A percentile compares a stretch with the other conserved stretches of the same genome.
phyloP scores from a whole-genome alignment of 2,329 filamentous ascomycete genomes.

The Aspergillus viridinutans region DNA sequence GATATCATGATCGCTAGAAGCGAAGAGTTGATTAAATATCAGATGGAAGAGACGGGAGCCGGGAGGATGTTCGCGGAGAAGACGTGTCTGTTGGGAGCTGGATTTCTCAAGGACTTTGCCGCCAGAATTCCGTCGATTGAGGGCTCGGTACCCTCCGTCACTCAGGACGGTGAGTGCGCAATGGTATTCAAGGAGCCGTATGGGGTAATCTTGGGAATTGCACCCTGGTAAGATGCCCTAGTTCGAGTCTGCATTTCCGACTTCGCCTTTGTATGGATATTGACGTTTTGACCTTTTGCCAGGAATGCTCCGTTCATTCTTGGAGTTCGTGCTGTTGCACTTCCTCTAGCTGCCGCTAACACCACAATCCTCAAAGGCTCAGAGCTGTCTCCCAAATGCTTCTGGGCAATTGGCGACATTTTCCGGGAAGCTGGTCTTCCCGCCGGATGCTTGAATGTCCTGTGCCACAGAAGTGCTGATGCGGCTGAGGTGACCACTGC shows the following conservation, averaged over 20 bases:
- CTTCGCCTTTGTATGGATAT: background rate
- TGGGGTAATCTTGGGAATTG: slow-evolving; percentile 74
- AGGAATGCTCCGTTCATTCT: slow-evolving; percentile 55
- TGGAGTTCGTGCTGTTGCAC: slow-evolving; percentile 49
- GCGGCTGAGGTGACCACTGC: slow-evolving; percentile 63
- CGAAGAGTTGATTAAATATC: slow-evolving; percentile 58
- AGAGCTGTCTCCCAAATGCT: slow-evolving; percentile 62
- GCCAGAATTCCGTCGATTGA: slow-evolving; percentile 46
- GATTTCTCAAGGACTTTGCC: slow-evolving; percentile 49
- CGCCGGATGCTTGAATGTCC: slow-evolving; percentile 66
- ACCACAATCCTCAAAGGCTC: slow-evolving; percentile 69
- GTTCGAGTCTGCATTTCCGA: background rate
- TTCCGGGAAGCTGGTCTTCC: slow-evolving; percentile 74
- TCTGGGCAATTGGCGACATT: slow-evolving; percentile 59
- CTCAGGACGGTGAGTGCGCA: slow-evolving; percentile 51
- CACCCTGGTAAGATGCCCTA: slow-evolving; percentile 63
- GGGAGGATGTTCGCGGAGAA: slow-evolving; percentile 32
- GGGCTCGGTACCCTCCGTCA: slow-evolving; percentile 47
- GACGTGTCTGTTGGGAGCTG: slow-evolving; percentile 31
- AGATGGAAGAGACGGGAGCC: slow-evolving; percentile 57
- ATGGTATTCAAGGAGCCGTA: slow-evolving; percentile 71
- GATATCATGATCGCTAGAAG: slow-evolving; percentile 49
- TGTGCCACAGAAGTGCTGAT: slow-evolving; percentile 58
- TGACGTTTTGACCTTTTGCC: background rate
- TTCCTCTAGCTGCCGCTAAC: slow-evolving; percentile 69